Evolutionary conservation across 1,139 yeast species (phyloP).

Genomic region (Sugiyamaella japonica): DNA sequence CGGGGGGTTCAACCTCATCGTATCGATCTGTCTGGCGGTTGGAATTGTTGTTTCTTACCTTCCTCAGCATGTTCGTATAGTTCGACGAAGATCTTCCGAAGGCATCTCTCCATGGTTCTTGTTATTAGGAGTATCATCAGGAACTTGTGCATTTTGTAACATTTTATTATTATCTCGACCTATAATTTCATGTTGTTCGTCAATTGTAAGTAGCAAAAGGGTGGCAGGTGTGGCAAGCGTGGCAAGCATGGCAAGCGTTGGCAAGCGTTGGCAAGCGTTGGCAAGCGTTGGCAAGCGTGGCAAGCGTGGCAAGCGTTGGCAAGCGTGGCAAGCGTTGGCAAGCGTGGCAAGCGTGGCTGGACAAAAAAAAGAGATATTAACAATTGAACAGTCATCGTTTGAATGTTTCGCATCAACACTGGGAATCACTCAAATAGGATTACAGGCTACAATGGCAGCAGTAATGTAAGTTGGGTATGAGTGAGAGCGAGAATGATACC

Average conservation of each 20-base stretch:
- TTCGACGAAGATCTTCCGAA: conserved; percentile 63
- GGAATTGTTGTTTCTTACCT: conserved; percentile 75
- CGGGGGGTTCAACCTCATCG: conserved; percentile 44
- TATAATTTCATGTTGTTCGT: conserved; percentile 41
- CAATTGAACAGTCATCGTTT: conserved; percentile 29
- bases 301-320: no score
- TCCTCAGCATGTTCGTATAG: conserved; percentile 72
- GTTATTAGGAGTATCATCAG: conserved; percentile 70
- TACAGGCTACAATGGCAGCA: conserved; percentile 66
- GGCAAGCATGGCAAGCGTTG: not conserved
- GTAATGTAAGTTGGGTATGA: conserved; percentile 45
- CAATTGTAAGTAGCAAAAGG: conserved; percentile 16
- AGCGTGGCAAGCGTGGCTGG: no score
- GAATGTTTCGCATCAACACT: conserved; percentile 71
- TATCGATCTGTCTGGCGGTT: conserved; percentile 56
- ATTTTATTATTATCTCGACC: conserved; percentile 56
- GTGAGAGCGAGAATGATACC: no score
- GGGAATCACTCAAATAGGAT: conserved; percentile 67
- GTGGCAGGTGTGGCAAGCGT: no score
- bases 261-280: no score
- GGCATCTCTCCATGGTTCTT: conserved; percentile 77
- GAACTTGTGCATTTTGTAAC: conserved; percentile 68
- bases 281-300: no score
- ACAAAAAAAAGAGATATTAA: conserved; percentile 15
- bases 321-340: no score